These are phyloP conservation scores for Fraxinus greggii DNA, from an alignment of 305 asterid species.

Conservation along the genomic window DNA sequence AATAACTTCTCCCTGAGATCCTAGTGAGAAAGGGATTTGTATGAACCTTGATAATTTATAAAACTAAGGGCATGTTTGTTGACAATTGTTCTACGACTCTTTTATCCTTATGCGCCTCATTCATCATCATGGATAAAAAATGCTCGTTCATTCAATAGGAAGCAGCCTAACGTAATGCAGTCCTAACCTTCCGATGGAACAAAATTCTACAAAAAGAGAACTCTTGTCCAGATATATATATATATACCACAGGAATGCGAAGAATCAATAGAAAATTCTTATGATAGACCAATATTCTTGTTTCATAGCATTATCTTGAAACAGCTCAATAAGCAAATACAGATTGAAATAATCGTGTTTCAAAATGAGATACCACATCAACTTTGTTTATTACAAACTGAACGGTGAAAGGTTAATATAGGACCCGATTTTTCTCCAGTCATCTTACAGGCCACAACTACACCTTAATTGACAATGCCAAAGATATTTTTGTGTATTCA, in stretches of 20 bases:
- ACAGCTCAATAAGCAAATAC: background rate
- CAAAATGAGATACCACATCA: background rate
- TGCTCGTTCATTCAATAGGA: background rate
- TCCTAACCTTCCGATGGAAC: background rate
- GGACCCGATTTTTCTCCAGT: background rate
- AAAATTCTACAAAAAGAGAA: background rate
- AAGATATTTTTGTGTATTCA: background rate
- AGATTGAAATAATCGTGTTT: background rate
- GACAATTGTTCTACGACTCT: background rate
- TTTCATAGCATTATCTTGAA: background rate
- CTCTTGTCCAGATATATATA: background rate
- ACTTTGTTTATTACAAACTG: background rate
- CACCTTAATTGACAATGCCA: background rate
- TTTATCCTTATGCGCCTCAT: background rate
- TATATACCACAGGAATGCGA: background rate
- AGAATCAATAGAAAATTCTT: background rate
- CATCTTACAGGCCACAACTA: background rate
- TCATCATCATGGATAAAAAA: background rate
- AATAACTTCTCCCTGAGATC: background rate
- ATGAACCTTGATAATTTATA: background rate
- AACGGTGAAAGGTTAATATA: background rate
- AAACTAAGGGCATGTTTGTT: background rate
- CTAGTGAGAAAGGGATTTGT: background rate
- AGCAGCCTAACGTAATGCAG: background rate
- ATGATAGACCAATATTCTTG: background rate